Evolutionary conservation across 805 yeast genomes (phyloP).

Genomic region (Kregervanrija fluxuum): DNA sequence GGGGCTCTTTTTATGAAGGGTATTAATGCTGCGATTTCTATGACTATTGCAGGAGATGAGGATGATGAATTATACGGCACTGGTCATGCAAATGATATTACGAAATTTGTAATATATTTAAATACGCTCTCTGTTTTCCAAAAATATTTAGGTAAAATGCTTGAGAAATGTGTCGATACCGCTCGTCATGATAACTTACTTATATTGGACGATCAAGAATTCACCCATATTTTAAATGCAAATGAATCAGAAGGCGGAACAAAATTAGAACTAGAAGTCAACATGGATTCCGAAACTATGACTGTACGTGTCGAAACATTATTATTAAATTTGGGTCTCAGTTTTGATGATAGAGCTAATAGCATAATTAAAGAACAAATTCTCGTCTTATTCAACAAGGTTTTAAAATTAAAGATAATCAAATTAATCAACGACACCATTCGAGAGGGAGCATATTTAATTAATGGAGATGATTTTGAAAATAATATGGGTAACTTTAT

Average conservation of each 20-base stretch:
- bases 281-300: conserved; percentile 17
- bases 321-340: conserved; percentile 14
- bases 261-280: conserved; percentile 6
- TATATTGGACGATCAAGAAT: conserved; percentile 27
- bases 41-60: conserved; percentile 35
- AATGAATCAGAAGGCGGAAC: not conserved
- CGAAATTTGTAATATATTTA: conserved; percentile 57
- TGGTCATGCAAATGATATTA: conserved; percentile 24
- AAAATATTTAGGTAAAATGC: conserved; percentile 47
- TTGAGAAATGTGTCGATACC: conserved; percentile 32
- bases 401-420: conserved; percentile 29
- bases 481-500: conserved; percentile 36
- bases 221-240: conserved; percentile 16
- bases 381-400: conserved; percentile 31
- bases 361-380: conserved; percentile 38
- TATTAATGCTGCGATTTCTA: conserved; percentile 28
- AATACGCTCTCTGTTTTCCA: conserved; percentile 66
- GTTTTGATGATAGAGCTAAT: conserved; percentile 23
- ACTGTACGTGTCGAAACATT: conserved; percentile 18
- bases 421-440: conserved; percentile 31
- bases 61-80: conserved; percentile 30
- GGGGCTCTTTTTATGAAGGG: conserved; percentile 34
- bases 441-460: conserved; percentile 32
- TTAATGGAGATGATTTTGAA: conserved; percentile 16
- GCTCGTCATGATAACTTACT: conserved; percentile 23